phyloP scores from a whole-genome alignment of 2,329 filamentous ascomycete species.

The Penicillium occitanis region DNA sequence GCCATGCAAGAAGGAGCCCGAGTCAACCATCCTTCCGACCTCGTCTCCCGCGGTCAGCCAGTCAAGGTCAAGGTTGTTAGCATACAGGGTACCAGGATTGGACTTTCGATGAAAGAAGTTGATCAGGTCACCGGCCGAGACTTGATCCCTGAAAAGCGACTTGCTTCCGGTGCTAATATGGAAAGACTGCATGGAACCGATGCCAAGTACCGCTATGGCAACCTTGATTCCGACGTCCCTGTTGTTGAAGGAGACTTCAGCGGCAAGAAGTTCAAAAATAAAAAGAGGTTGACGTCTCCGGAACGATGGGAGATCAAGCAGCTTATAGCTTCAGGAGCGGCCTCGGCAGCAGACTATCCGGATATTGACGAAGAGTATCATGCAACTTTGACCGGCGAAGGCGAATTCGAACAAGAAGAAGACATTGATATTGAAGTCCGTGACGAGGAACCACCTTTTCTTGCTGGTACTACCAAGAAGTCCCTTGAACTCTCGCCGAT shows the following conservation, averaged over 20 bases:
- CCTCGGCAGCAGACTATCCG: constrained; percentile 89
- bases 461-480: constrained; percentile 94
- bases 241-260: constrained; percentile 65
- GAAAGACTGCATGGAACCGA: constrained; percentile 63
- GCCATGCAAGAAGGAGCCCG: constrained; percentile 80
- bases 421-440: constrained; percentile 96
- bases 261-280: constrained; percentile 60
- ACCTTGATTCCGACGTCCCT: constrained; percentile 55
- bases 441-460: constrained; percentile 94
- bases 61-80: constrained; percentile 93
- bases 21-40: constrained; percentile 87
- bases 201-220: constrained; percentile 58
- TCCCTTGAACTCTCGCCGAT: constrained; percentile 94
- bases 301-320: constrained; percentile 98
- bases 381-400: constrained; percentile 79
- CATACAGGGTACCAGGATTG: constrained; percentile 77
- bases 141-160: constrained; percentile 70
- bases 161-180: constrained; percentile 89
- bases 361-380: constrained; percentile 94
- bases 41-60: constrained; percentile 74
- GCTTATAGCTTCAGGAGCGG: constrained; percentile 89
- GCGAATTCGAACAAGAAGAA: constrained; percentile 87
- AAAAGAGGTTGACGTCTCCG: constrained; percentile 93
- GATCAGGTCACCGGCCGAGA: constrained; percentile 87
- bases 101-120: constrained; percentile 95